Base-by-base conservation (phyloP, 2,329 filamentous ascomycete species). In the Pleurostoma richardsiae region DNA sequence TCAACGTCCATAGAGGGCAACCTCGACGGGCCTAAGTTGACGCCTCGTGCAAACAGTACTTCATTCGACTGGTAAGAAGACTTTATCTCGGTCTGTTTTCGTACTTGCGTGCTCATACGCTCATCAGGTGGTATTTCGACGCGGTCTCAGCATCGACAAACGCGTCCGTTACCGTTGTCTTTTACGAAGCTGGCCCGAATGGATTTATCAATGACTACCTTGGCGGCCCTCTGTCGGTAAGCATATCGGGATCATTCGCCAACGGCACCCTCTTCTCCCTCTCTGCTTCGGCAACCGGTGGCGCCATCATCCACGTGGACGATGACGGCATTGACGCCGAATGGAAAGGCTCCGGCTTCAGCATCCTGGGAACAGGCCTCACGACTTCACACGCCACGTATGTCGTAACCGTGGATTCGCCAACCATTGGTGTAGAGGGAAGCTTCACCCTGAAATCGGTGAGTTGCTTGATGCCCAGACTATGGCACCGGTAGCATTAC, bases 61-160 rank as follows among this genome's bases (percentile, higher is more conserved):
- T 38, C 48, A 10, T 50, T 45, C 27, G 48, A 50, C 36, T 50
- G 48, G 48, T 48, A 45, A 39, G 40, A 10, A 26, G 29, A 7
- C 29, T 19, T 8, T 10, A 10, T 30, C 28, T 28, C 28, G 7
- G 26, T 11, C 19, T 28, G 5, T 26, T 10, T 39, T 6, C n/a
- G 10, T 3, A 26, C 27, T 19, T 30, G 29, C 6, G 8, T 27
- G 28, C 30, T 39, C 11, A 48, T n/a, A 7, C 30, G 29, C 5
- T 6, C 7, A 8, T 29, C n/a, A 48, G 51, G 51, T 49, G 48
- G 43, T 50, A 49, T 41, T 50, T 51, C 29, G 49, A 50, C 31
- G 48, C 42, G 2, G 51, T 53, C 0, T 51, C 44, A 11, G 26
- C 41, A 3, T 40, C 41, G 5, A 42, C 29, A 29, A 47, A 52